A percentile compares a stretch with the other conserved stretches of the same genome.
phyloP scores from a whole-genome alignment of 768 basidiomycete genomes.

The Psilocybe sp. region DNA sequence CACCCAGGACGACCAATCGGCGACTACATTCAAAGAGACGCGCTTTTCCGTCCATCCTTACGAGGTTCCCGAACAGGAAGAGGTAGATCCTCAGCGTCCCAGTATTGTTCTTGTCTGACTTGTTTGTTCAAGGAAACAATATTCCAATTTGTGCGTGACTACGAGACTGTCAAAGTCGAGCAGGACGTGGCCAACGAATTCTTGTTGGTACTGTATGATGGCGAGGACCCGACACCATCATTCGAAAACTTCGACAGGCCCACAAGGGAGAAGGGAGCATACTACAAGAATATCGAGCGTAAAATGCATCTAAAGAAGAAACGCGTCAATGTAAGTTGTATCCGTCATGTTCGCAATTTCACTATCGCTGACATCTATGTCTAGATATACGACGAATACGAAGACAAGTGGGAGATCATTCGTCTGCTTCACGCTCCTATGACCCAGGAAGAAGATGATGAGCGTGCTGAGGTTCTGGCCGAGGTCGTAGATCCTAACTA shows the following conservation, averaged over 20 bases:
- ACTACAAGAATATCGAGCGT: conserved; percentile 86
- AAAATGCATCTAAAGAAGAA: conserved; percentile 88
- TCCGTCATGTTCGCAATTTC: background rate
- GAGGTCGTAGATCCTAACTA: conserved; percentile 75
- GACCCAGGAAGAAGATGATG: conserved; percentile 71
- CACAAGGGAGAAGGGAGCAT: conserved; percentile 61
- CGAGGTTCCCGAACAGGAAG: conserved; percentile 50
- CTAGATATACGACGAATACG: conserved; percentile 68
- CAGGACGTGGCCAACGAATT: conserved; percentile 86
- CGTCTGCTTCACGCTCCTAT: conserved; percentile 69
- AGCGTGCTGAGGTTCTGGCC: conserved; percentile 74
- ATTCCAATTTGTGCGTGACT: conserved; percentile 80
- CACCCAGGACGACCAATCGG: conserved; percentile 71
- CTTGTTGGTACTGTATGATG: conserved; percentile 70
- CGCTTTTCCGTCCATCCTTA: conserved; percentile 41
- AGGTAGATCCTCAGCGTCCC: conserved; percentile 33
- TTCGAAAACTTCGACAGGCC: conserved; percentile 23
- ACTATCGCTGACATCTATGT: conserved; percentile 3
- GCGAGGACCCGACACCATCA: conserved; percentile 37
- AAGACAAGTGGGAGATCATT: conserved; percentile 82
- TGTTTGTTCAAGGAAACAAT: conserved; percentile 50
- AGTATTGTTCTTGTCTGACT: background rate
- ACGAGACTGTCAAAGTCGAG: conserved; percentile 84
- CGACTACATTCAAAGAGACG: conserved; percentile 60
- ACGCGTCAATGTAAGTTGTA: conserved; percentile 62